Percentiles rank a stretch among this genome's conserved stretches.
Evolutionary conservation across 108 stramenopile species (phyloP).

Genomic region (Mediolabrus comicus): DNA sequence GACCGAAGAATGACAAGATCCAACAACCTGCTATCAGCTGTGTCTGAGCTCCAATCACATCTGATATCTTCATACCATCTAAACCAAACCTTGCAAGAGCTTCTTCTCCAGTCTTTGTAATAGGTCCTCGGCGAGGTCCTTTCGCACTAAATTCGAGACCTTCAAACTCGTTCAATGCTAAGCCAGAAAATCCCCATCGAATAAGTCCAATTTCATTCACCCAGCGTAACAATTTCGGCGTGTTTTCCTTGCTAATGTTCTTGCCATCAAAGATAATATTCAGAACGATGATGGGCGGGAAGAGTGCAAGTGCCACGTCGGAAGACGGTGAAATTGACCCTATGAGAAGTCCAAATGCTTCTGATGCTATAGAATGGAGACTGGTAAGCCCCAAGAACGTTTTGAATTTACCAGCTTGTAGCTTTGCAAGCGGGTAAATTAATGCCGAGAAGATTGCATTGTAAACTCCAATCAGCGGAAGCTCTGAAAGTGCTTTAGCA

Average conservation of each 20-base stretch:
- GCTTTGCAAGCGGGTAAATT: slow-evolving; percentile 77
- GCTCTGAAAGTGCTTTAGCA: slow-evolving; percentile 90
- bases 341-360: slow-evolving; percentile 74
- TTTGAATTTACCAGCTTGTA: slow-evolving; percentile 66
- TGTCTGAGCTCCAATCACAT: slow-evolving; percentile 63
- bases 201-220: slow-evolving; percentile 74
- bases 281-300: slow-evolving; percentile 82
- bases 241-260: slow-evolving; percentile 85
- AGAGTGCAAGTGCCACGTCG: slow-evolving; percentile 79
- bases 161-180: slow-evolving; percentile 86
- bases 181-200: slow-evolving; percentile 83
- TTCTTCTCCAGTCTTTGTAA: slow-evolving; percentile 74
- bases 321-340: slow-evolving; percentile 65
- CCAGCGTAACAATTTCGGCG: slow-evolving; percentile 68
- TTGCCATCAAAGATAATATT: slow-evolving; percentile 91
- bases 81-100: slow-evolving; percentile 80
- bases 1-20: slow-evolving; percentile 71
- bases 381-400: slow-evolving; percentile 77
- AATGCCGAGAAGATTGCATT: slow-evolving; percentile 81
- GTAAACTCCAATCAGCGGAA: slow-evolving; percentile 82
- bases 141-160: slow-evolving; percentile 68
- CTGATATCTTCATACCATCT: slow-evolving; percentile 48
- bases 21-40: slow-evolving; percentile 68
- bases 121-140: slow-evolving; percentile 79
- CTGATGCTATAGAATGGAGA: slow-evolving; percentile 73